Conservation (phyloP, 805 yeast species). For the Sungouiella blattae region DNA sequence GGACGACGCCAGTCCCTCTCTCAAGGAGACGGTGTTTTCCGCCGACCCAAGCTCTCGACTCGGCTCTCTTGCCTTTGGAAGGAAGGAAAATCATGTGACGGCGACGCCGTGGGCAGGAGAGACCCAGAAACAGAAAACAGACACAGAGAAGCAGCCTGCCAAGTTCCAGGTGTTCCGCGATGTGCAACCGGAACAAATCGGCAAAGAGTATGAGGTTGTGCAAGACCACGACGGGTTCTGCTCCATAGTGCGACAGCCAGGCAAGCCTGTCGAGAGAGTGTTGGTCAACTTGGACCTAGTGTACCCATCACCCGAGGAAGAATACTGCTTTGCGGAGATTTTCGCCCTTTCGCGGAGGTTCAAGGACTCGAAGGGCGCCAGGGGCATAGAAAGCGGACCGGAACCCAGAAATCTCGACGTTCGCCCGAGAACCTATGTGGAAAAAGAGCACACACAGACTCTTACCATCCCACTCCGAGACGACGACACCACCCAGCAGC, state of each 20-base stretch:
- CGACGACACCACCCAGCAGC: constrained; percentile 22
- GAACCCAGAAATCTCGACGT: background rate
- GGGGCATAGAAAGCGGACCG: background rate
- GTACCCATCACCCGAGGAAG: constrained; percentile 45
- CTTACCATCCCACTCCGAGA: constrained; percentile 47
- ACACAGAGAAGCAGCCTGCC: constrained; percentile 20
- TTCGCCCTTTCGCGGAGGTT: constrained; percentile 34
- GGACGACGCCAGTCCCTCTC: constrained; percentile 7
- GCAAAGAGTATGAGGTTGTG: constrained; percentile 7
- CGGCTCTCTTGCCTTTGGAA: constrained; percentile 47
- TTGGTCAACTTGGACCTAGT: constrained; percentile 59
- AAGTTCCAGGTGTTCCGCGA: constrained; percentile 19
- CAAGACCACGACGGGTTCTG: constrained; percentile 32
- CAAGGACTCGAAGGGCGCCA: background rate
- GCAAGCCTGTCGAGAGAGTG: constrained; percentile 58
- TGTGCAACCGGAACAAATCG: constrained; percentile 1
- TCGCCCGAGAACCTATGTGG: no score
- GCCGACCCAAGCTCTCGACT: constrained; percentile 39
- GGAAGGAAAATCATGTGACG: constrained; percentile 60
- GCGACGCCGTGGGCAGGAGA: constrained; percentile 67
- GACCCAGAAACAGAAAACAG: constrained; percentile 42
- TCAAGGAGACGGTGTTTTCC: constrained; percentile 18
- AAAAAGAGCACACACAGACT: constrained; percentile 21
- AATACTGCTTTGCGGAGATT: constrained; percentile 62
- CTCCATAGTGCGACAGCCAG: constrained; percentile 51